Base-by-base conservation (phyloP, 2,329 filamentous ascomycete species). In the Ambrosiella beaveri region DNA sequence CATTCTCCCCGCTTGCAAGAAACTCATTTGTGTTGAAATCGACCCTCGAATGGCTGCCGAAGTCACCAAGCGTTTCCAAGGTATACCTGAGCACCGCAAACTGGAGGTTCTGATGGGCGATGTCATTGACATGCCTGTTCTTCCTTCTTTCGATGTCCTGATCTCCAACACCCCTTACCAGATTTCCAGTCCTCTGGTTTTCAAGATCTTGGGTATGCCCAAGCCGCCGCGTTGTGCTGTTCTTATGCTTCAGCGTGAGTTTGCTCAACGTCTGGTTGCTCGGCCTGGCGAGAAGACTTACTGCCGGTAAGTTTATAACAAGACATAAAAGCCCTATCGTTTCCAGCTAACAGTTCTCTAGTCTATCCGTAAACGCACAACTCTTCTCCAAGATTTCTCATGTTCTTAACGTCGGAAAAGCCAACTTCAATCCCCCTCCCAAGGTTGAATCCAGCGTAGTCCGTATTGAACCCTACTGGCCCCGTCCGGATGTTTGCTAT, bases 1-100 rank as follows among this genome's bases (percentile, higher is more conserved):
- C 60, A 96, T 97, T 61, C 74, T 97, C 35, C 87, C 93, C 65
- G 85, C 88, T 62, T 88, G 88, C 19, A 90, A 89, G 70, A 87
- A 86, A 62, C 73, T 76, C 53, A 86, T 90, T 55, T 86, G 87
- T 3, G 87, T 96, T 55, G 93, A 98, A 73, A 78, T 96, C 69
- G 93, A 98, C 71, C 90, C 93, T 17, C 79, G 93, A 66, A 97
- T 97, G 93, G 89, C 88, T 11, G 91, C 91, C 60, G 93, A 97
- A 72, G 79, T 96, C 62, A 93, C 88, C 51, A 95, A 91, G 72
- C 85, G 91, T 65, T 90, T 97, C 7, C 90, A 96, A 70, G 90
- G 88, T 17, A 94, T 84, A 49, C 88, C 90, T 0, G 79, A 85
- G 64, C 84, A 87, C 68, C 89, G 88, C 68, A 82, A 88, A 63